Evolutionary conservation across 441 rosid genomes (phyloP).

Genomic region (Syzygium malaccense): DNA sequence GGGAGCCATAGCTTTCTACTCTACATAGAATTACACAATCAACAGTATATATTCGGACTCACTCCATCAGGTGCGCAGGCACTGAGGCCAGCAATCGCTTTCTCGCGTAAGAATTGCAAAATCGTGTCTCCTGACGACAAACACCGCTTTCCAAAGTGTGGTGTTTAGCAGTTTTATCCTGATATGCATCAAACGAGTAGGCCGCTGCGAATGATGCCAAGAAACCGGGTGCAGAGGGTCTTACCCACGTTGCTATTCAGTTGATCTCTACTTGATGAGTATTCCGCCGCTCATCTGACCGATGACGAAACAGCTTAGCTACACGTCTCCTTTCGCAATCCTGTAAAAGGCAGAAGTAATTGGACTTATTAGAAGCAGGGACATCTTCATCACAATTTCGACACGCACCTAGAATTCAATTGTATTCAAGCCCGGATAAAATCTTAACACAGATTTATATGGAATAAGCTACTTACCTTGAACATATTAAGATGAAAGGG

Average conservation of each 20-base stretch:
- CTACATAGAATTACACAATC: neutral
- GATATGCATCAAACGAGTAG: neutral
- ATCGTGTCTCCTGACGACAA: neutral
- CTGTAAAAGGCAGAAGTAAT: conserved; percentile 28
- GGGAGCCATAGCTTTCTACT: neutral
- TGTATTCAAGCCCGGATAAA: neutral
- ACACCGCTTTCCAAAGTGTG: conserved; percentile 1
- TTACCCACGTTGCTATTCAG: conserved; percentile 8
- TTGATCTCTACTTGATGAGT: conserved; percentile 31
- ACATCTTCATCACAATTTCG: neutral
- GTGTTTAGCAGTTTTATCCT: conserved; percentile 2
- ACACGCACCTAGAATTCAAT: neutral
- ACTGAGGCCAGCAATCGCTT: neutral
- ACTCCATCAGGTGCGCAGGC: neutral
- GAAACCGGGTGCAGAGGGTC: neutral
- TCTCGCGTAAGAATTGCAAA: neutral
- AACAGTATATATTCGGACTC: conserved; percentile 1
- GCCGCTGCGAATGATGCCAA: neutral
- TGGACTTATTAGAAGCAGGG: neutral
- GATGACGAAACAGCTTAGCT: conserved; percentile 78
- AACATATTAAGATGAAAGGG: conserved; percentile 95
- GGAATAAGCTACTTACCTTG: conserved; percentile 41
- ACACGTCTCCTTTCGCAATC: conserved; percentile 91
- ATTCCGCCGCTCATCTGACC: conserved; percentile 65
- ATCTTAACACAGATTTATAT: neutral